Evolutionary conservation across 2,329 filamentous ascomycete species (phyloP).

Genomic region (Epichloe sibirici): DNA sequence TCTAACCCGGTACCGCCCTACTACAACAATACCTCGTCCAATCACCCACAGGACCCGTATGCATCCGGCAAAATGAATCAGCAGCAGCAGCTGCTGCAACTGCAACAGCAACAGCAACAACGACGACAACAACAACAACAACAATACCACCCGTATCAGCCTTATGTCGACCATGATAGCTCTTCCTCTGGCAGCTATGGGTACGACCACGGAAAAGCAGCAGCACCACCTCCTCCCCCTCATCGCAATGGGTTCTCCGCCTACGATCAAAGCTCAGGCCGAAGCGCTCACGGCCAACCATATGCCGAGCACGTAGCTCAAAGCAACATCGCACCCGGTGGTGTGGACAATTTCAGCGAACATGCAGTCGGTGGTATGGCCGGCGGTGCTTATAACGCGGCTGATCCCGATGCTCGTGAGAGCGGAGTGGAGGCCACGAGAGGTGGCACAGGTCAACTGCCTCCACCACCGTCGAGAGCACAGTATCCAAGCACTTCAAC

Average conservation of each 20-base stretch:
- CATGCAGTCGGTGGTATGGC: conserved; percentile 53
- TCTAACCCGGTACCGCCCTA: conserved; percentile 11
- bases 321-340: conserved; percentile 44
- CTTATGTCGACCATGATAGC: background rate
- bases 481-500: conserved; percentile 12
- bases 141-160: background rate
- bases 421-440: conserved; percentile 53
- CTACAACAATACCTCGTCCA: conserved; percentile 16
- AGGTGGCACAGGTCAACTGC: conserved; percentile 21
- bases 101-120: too few species aligned
- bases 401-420: conserved; percentile 50
- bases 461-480: conserved; percentile 25
- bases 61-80: background rate
- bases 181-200: background rate
- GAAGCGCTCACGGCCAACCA: conserved; percentile 13
- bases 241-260: conserved; percentile 14
- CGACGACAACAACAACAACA: background rate
- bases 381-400: conserved; percentile 53
- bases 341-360: conserved; percentile 55
- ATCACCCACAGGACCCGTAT: background rate
- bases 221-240: conserved; percentile 6
- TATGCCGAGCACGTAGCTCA: conserved; percentile 12
- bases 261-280: conserved; percentile 9
- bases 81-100: background rate
- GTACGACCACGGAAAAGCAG: background rate